Evolutionary conservation across 2,329 filamentous ascomycete species (phyloP).

Genomic region (Mariannaea sp.): DNA sequence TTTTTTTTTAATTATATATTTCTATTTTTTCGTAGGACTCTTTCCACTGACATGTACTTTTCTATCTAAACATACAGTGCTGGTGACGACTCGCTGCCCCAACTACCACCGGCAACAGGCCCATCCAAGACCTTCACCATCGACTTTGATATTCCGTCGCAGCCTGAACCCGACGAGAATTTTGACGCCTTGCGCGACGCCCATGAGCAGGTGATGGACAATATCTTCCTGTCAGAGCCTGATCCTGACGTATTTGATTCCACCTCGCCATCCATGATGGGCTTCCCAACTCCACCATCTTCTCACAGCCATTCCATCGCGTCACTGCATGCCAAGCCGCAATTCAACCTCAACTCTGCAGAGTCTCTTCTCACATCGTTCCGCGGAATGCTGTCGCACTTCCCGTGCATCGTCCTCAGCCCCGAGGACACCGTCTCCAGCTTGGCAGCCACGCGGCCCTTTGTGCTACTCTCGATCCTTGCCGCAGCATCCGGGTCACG

Average conservation of each 20-base stretch:
- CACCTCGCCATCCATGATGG: constrained; percentile 29
- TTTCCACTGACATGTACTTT: no score
- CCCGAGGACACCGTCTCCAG: constrained; percentile 49
- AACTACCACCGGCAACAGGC: constrained; percentile 39
- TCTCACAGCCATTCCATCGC: constrained; percentile 44
- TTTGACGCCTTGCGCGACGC: constrained; percentile 50
- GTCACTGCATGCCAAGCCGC: constrained; percentile 52
- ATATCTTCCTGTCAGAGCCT: constrained; percentile 42
- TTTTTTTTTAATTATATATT: background rate
- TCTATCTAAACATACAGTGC: no score
- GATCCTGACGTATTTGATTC: constrained; percentile 26
- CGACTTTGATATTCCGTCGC: constrained; percentile 53
- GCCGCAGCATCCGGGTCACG: constrained; percentile 54
- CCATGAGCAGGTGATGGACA: constrained; percentile 51
- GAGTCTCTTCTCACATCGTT: constrained; percentile 52
- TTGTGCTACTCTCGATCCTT: constrained; percentile 59
- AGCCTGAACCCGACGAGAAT: constrained; percentile 45
- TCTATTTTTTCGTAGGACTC: no score
- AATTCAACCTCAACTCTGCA: constrained; percentile 61
- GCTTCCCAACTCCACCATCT: constrained; percentile 37
- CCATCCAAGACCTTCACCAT: constrained; percentile 58
- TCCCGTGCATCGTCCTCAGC: constrained; percentile 50
- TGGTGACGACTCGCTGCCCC: constrained; percentile 33
- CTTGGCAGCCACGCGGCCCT: constrained; percentile 54
- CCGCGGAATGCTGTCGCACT: constrained; percentile 48